Conservation (phyloP, 192 early-diverging fungal species). For the Mortierella hygrophila region DNA sequence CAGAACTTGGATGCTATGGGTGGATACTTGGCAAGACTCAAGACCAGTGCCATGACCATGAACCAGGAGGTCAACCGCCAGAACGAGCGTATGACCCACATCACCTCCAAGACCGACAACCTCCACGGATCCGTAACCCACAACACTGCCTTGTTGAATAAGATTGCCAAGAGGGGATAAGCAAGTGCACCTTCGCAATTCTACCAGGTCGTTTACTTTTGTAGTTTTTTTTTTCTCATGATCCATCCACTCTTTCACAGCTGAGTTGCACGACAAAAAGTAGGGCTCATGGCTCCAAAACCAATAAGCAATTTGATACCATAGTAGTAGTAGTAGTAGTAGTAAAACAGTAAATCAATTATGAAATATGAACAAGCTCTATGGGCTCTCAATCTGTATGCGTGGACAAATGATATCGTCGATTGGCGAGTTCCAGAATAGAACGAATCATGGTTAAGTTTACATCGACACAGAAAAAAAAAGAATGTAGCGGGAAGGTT, state of each 20-base stretch:
- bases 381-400: not conserved
- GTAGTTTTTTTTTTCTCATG: not conserved
- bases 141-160: conserved; percentile 44
- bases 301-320: not conserved
- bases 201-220: not conserved
- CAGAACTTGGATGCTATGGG: conserved; percentile 73
- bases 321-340: not conserved
- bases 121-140: conserved; percentile 48
- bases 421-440: not conserved
- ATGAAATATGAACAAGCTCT: not conserved
- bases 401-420: not conserved
- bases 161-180: conserved; percentile 55
- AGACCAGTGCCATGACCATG: conserved; percentile 71
- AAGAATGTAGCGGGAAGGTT: too few species aligned
- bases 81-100: conserved; percentile 65
- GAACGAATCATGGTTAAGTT: not conserved
- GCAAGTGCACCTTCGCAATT: not conserved
- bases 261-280: not conserved
- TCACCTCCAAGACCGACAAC: conserved; percentile 65
- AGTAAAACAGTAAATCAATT: not conserved
- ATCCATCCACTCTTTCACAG: not conserved
- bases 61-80: conserved; percentile 72
- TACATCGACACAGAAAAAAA: too few species aligned
- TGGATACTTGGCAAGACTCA: conserved; percentile 63
- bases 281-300: conserved; percentile 2